Evolutionary conservation across 352 stramenopile species (phyloP).

Genomic region (Elongisporangium prolatum): DNA sequence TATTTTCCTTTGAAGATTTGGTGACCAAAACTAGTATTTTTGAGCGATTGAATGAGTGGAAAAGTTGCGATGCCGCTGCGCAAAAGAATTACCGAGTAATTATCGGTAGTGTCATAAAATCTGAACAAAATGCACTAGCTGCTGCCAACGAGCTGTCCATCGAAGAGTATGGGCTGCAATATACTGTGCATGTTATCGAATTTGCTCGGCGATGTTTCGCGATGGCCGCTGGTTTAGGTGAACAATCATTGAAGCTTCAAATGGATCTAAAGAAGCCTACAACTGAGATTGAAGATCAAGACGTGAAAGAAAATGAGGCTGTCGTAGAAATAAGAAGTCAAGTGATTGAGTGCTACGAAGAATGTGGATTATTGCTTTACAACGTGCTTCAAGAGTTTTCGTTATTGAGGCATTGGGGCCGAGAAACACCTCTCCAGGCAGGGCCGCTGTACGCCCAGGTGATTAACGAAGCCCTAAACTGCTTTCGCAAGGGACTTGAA

Average conservation of each 20-base stretch:
- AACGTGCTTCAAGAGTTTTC: constrained; percentile 66
- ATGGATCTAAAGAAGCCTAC: not conserved
- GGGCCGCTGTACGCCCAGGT: constrained; percentile 21
- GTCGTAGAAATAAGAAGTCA: constrained; percentile 25
- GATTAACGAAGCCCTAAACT: constrained; percentile 18
- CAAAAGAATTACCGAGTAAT: constrained; percentile 1
- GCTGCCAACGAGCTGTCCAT: constrained; percentile 20
- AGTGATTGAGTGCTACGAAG: constrained; percentile 63
- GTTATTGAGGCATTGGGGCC: constrained; percentile 26
- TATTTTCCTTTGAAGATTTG: constrained; percentile 32
- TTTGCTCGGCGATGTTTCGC: constrained; percentile 58
- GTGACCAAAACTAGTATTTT: constrained; percentile 44
- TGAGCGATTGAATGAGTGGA: constrained; percentile 50
- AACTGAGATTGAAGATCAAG: constrained; percentile 5
- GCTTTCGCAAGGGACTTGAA: constrained; percentile 35
- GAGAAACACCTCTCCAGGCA: constrained; percentile 16
- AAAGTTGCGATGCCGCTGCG: constrained; percentile 16
- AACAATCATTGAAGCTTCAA: constrained; percentile 8
- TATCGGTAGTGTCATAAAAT: not conserved
- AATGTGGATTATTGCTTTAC: constrained; percentile 70
- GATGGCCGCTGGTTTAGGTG: constrained; percentile 48
- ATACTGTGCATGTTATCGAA: constrained; percentile 53
- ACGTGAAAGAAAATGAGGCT: constrained; percentile 16
- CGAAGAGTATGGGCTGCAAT: constrained; percentile 35
- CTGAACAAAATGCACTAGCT: constrained; percentile 1